Percentiles rank a stretch among this genome's conserved stretches.
These are phyloP conservation scores for Pseudomicrostroma phylloplanum DNA, from an alignment of 1,284 basidiomycete species.

Conservation along the genomic window DNA sequence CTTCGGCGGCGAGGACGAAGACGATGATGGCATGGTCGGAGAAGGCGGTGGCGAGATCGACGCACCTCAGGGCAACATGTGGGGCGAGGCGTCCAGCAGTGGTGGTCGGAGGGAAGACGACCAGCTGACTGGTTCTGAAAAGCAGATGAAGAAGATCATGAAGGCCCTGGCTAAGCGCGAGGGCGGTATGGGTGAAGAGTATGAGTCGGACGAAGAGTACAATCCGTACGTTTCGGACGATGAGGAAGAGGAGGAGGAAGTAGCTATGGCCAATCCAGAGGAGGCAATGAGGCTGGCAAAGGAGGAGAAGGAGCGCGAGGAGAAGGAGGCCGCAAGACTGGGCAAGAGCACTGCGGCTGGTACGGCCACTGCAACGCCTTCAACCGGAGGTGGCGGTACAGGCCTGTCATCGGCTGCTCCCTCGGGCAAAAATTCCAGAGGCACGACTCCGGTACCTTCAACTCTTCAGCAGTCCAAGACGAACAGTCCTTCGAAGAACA, in stretches of 20 bases:
- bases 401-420: neutral
- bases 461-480: neutral
- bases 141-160: conserved; percentile 51
- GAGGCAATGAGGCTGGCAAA: conserved; percentile 44
- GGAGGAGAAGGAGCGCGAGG: conserved; percentile 37
- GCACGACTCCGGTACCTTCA: neutral
- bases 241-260: conserved; percentile 42
- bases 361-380: neutral
- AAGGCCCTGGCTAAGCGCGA: conserved; percentile 40
- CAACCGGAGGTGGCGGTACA: neutral
- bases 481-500: neutral
- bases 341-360: neutral
- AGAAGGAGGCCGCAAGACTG: conserved; percentile 1
- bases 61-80: no score
- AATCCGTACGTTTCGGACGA: conserved; percentile 26
- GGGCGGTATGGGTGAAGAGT: conserved; percentile 35
- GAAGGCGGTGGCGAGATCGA: neutral
- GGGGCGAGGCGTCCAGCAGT: neutral
- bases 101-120: conserved; percentile 30
- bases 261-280: conserved; percentile 47
- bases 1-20: conserved; percentile 16
- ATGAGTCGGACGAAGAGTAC: conserved; percentile 47
- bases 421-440: conserved; percentile 1
- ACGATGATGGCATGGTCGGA: conserved; percentile 28
- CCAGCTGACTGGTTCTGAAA: conserved; percentile 41